phyloP scores from a whole-genome alignment of 495 filamentous ascomycete genomes.

The Hypoxylon perforatum region DNA sequence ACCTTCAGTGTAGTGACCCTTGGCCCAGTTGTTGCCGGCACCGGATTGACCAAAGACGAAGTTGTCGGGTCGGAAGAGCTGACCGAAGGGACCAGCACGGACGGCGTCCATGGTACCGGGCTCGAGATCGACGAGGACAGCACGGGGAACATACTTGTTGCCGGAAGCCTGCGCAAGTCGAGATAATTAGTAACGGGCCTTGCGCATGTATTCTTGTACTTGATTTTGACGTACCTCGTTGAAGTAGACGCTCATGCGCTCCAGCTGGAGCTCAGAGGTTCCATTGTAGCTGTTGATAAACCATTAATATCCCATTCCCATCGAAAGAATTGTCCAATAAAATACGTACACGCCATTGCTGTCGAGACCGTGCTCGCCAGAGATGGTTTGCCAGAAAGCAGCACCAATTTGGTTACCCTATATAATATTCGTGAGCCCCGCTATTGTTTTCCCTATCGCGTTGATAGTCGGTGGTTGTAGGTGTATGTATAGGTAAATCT shows the following conservation, averaged over 20 bases:
- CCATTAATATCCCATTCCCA: constrained; percentile 41
- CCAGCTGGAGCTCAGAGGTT: constrained; percentile 96
- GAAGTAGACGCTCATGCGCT: constrained; percentile 99
- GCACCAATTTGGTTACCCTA: constrained; percentile 99
- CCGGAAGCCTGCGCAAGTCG: constrained; percentile 73
- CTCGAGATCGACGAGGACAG: constrained; percentile 99
- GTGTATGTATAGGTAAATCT: constrained; percentile 55
- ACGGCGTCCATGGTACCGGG: constrained; percentile 99
- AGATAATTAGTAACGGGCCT: constrained; percentile 21
- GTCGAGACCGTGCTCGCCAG: constrained; percentile 98
- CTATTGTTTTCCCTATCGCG: constrained; percentile 41
- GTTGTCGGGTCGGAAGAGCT: constrained; percentile 99
- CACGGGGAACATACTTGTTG: constrained; percentile 99
- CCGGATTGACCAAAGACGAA: constrained; percentile 99
- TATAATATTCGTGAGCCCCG: constrained; percentile 47
- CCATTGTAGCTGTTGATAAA: constrained; percentile 86
- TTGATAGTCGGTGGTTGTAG: constrained; percentile 10
- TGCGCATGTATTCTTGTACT: background rate
- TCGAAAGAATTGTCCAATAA: constrained; percentile 8
- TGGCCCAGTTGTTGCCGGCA: constrained; percentile 99
- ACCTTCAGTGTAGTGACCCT: constrained; percentile 99
- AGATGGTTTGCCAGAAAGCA: constrained; percentile 99
- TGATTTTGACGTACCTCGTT: constrained; percentile 78
- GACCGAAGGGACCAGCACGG: constrained; percentile 97
- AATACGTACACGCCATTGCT: constrained; percentile 76